Evolutionary conservation across 306 rosid genomes (phyloP), one percentile per base, ranked within the genome.

Genomic region (Ceratonia siliqua): DNA sequence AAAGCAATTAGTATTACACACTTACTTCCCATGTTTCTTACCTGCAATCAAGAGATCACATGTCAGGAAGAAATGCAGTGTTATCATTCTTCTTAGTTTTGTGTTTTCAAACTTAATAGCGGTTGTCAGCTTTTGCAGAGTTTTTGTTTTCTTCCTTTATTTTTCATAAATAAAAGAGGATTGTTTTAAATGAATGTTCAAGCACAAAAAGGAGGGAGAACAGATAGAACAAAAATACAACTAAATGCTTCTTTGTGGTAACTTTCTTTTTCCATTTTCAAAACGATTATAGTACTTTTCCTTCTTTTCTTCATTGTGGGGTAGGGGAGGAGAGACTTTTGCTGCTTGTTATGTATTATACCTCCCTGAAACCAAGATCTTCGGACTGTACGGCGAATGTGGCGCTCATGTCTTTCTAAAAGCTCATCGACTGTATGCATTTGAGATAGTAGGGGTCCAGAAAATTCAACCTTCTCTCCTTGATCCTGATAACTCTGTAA

Each of bases 321-420:
- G 11, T 14, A 21, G 39, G 35, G 22, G 17, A 57, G 41, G 39
- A 36, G 28, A 57, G 12, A 28, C 8, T 33, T 3, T 32, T 46
- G 25, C 22, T 35, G 33, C 69, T 58, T 42, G 32, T 6, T 64
- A 43, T 54, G 78, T 20, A 22, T 25, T 35, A 58, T 88, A 93
- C 97, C 98, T 89, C 82, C 88, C 54, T 89, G 89, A 73, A 94
- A 94, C 98, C 98, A 94, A 50, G 98, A 85, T 78, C 82, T 91
- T 35, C 94, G 87, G 41, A 87, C 91, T 5, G 89, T 90, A 62
- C 64, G 86, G 74, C 97, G 89, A 76, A 94, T 89, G 61, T 88
- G 97, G 27, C 94, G 91, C 79, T 94, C 98, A 3, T 94, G 92
- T 52, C 83, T 82, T 62, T 89, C 94, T 66, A 94, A 83, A 18